phyloP scores from a whole-genome alignment of 2,329 filamentous ascomycete genomes.

The Cercospora berteroae region DNA sequence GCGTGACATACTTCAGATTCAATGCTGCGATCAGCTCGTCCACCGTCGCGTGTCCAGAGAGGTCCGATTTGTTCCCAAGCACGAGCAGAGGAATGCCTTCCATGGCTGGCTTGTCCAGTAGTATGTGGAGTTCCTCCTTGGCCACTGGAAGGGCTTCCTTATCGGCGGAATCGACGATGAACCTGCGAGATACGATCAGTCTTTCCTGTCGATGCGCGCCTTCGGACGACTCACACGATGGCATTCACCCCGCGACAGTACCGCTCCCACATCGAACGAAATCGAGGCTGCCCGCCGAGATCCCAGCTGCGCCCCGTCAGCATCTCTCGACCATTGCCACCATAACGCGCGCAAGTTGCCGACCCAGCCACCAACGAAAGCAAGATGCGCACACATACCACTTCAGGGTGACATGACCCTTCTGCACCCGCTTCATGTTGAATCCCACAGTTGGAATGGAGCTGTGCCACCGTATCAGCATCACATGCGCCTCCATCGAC shows the following conservation, averaged over 20 bases:
- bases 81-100: conserved; percentile 90
- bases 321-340: conserved; percentile 5
- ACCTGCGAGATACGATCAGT: conserved; percentile 49
- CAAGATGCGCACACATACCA: conserved; percentile 57
- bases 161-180: conserved; percentile 96
- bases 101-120: conserved; percentile 80
- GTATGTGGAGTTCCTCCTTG: conserved; percentile 84
- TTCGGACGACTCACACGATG: conserved; percentile 65
- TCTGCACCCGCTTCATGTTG: conserved; percentile 98
- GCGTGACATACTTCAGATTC: conserved; percentile 82
- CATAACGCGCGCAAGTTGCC: background rate
- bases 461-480: conserved; percentile 56
- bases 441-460: conserved; percentile 98
- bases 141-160: conserved; percentile 75
- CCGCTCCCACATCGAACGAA: conserved; percentile 98
- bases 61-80: conserved; percentile 94
- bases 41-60: conserved; percentile 84
- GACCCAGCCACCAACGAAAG: background rate
- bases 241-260: conserved; percentile 97
- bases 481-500: conserved; percentile 14
- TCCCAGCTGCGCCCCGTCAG: conserved; percentile 68
- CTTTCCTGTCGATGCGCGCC: background rate
- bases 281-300: conserved; percentile 91
- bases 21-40: conserved; percentile 94
- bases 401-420: conserved; percentile 96